Conservation (phyloP, 495 filamentous ascomycete species). For the Chaetomium tenue region DNA sequence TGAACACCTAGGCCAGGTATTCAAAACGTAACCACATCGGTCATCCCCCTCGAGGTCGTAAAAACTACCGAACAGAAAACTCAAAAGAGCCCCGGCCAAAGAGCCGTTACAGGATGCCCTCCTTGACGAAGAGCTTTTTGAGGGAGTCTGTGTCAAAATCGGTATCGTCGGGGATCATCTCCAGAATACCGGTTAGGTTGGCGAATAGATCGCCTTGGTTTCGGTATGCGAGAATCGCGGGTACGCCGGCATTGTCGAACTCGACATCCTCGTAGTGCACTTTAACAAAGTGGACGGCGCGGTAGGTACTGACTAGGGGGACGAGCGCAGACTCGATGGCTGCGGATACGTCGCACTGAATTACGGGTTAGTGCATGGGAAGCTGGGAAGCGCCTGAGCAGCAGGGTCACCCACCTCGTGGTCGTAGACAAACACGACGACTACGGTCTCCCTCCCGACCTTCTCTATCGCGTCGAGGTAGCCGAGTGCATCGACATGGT, state of each 20-base stretch:
- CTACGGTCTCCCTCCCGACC: constrained; percentile 72
- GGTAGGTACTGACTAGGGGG: constrained; percentile 66
- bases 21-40: not conserved
- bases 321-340: constrained; percentile 74
- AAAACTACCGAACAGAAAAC: not conserved
- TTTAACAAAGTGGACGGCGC: constrained; percentile 79
- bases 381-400: constrained; percentile 3
- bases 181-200: constrained; percentile 80
- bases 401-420: constrained; percentile 63
- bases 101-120: constrained; percentile 42
- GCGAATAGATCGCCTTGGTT: constrained; percentile 83
- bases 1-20: not conserved
- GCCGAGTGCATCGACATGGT: constrained; percentile 82
- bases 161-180: constrained; percentile 72
- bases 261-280: constrained; percentile 91
- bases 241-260: constrained; percentile 86
- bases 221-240: constrained; percentile 84
- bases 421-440: constrained; percentile 95
- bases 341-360: constrained; percentile 68
- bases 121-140: constrained; percentile 47
- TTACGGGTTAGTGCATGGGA: constrained; percentile 15
- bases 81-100: not conserved
- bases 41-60: not conserved
- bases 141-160: constrained; percentile 53
- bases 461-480: constrained; percentile 96